Conservation (phyloP, 139 green algal genomes). For the Desmodesmus armatus region DNA sequence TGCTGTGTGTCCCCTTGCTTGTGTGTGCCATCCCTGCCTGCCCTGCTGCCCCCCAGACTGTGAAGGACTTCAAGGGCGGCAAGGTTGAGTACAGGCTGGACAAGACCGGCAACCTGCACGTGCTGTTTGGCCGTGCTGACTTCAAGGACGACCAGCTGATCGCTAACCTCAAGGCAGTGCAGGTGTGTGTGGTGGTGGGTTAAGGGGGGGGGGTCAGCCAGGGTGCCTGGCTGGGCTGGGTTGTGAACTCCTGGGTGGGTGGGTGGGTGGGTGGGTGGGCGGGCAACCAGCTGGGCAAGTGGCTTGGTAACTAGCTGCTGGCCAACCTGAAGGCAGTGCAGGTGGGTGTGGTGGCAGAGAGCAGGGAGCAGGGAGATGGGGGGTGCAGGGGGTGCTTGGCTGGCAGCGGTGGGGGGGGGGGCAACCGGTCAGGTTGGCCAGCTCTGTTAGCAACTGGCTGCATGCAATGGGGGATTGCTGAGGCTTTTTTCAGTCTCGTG, state of each 20-base stretch:
- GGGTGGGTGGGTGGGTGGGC: not conserved
- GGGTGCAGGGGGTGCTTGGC: not conserved
- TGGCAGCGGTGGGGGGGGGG: too few relatives aligned
- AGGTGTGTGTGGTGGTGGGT: constrained; percentile 63
- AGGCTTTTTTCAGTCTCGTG: not conserved
- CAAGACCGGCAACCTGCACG: constrained; percentile 98
- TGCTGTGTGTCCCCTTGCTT: not conserved
- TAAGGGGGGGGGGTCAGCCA: not conserved
- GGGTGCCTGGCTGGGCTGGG: too few relatives aligned
- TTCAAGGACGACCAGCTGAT: constrained; percentile 93
- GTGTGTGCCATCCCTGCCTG: not conserved
- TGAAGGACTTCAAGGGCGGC: constrained; percentile 98
- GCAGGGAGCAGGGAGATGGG: too few relatives aligned
- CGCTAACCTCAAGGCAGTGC: constrained; percentile 94
- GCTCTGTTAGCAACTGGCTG: too few relatives aligned
- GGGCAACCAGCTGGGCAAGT: not conserved
- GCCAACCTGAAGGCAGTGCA: too few relatives aligned
- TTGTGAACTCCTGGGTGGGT: not conserved
- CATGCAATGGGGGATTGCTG: too few relatives aligned
- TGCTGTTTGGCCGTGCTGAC: constrained; percentile 92
- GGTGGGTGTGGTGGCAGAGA: too few relatives aligned
- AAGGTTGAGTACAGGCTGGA: constrained; percentile 99
- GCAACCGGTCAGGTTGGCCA: too few relatives aligned
- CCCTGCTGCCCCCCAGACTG: constrained; percentile 74
- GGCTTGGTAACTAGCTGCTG: too few relatives aligned